Evolutionary conservation across 805 yeast genomes (phyloP), one percentile per base, ranked within the genome.

Genomic region (Pichia heedii): DNA sequence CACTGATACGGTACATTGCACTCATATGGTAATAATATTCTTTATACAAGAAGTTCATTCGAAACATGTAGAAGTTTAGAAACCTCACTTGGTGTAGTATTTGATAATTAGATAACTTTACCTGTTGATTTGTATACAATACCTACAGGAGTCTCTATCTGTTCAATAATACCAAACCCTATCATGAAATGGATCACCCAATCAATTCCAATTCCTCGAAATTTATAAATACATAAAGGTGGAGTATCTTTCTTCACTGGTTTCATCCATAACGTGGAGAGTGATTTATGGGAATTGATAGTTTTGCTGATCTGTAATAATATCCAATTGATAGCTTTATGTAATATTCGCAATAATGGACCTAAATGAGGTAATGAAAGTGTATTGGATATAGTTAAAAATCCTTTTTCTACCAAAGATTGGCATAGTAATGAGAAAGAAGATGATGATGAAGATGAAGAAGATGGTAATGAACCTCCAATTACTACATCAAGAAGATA

Each of bases 51-150:
- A n/a, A n/a, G n/a, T n/a, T n/a, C n/a, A n/a, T n/a, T n/a, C n/a
- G n/a, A n/a, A n/a, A n/a, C n/a, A n/a, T n/a, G n/a, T n/a, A n/a
- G n/a, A n/a, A n/a, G n/a, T n/a, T n/a, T n/a, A n/a, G n/a, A n/a
- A n/a, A n/a, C n/a, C n/a, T n/a, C n/a, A n/a, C n/a, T n/a, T n/a
- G n/a, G n/a, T 32, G 33, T 32, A 5, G 33, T 16, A 32, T 4
- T 22, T 18, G 22, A 8, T 33, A 10, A 51, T 75, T 1, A 54
- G 70, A 29, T 44, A 19, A 4, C 24, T 29, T 44, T 44, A 3
- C 47, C 47, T 4, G 47, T 40, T n/a, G 39, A 15, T 34, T 37
- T 40, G 21, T 40, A 44, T 8, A 44, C 35, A 2, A 44, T 9
- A 1, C 47, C 47, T 3, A 40, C 44, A 1, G 47, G 41, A 1